Evolutionary conservation across 2,329 filamentous ascomycete species (phyloP).

Genomic region (Pseudogymnoascus sp.): DNA sequence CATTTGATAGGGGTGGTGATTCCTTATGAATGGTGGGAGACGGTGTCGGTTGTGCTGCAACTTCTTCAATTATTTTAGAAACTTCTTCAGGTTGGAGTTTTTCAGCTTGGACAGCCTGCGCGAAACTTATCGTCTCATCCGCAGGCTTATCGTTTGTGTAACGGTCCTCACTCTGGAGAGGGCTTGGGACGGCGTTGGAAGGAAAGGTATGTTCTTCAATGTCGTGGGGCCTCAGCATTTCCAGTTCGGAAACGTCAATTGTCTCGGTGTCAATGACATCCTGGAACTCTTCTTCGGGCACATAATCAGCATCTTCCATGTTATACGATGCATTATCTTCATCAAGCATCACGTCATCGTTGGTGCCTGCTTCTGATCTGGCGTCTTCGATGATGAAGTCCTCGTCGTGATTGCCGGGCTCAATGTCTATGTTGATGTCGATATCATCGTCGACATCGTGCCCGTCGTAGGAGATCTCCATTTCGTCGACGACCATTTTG

Average conservation of each 20-base stretch:
- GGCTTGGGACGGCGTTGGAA: not conserved
- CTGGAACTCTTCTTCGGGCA: constrained; percentile 20
- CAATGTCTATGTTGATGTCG: constrained; percentile 51
- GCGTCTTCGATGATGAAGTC: constrained; percentile 49
- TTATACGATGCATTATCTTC: constrained; percentile 31
- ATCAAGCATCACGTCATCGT: constrained; percentile 40
- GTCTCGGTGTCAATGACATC: constrained; percentile 12
- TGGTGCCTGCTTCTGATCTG: constrained; percentile 28
- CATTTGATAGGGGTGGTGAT: not conserved
- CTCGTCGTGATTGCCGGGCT: constrained; percentile 37
- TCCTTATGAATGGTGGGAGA: not conserved
- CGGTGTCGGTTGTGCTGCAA: constrained; percentile 4
- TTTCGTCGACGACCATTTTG: constrained; percentile 34
- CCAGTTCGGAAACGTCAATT: not conserved
- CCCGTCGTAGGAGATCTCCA: constrained; percentile 46
- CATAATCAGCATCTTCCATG: constrained; percentile 27
- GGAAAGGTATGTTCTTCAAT: not conserved
- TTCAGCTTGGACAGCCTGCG: not conserved
- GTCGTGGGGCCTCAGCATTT: not conserved
- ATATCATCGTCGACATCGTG: constrained; percentile 38
- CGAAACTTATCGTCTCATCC: not conserved
- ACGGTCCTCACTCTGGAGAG: constrained; percentile 2
- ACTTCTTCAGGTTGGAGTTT: not conserved
- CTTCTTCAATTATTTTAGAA: not conserved
- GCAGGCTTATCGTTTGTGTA: not conserved